phyloP scores from a whole-genome alignment of 2,329 filamentous ascomycete species.

The Dothistroma septosporum region DNA sequence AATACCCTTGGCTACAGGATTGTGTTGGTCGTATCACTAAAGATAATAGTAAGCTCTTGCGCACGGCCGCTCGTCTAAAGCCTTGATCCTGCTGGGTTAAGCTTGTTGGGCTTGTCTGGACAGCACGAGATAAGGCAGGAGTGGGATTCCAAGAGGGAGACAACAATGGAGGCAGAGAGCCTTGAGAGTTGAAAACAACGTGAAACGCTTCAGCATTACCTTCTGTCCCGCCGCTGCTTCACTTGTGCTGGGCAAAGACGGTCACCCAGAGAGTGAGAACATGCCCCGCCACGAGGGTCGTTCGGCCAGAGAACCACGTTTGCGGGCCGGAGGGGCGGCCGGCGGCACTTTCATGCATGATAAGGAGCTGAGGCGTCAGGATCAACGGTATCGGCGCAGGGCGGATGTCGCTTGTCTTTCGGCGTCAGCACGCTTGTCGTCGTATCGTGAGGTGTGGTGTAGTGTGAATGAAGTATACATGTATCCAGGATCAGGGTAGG shows the following conservation, averaged over 20 bases:
- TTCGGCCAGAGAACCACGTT: background rate
- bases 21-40: background rate
- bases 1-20: background rate
- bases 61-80: background rate
- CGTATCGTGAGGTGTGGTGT: background rate
- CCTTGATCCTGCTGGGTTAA: background rate
- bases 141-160: background rate
- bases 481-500: too few species aligned
- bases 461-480: too few species aligned
- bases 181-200: background rate
- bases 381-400: background rate
- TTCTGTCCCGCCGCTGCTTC: background rate
- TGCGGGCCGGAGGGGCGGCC: constrained; percentile 6
- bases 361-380: constrained; percentile 2
- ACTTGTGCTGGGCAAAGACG: background rate
- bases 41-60: background rate
- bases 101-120: background rate
- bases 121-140: background rate
- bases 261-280: background rate
- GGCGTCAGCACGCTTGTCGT: background rate
- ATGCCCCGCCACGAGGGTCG: background rate
- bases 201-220: background rate
- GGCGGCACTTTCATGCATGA: constrained; percentile 4
- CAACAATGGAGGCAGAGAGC: background rate
- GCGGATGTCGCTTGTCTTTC: background rate